phyloP scores from a whole-genome alignment of 164 flowering plant species.

The Chimonanthus praecox region DNA sequence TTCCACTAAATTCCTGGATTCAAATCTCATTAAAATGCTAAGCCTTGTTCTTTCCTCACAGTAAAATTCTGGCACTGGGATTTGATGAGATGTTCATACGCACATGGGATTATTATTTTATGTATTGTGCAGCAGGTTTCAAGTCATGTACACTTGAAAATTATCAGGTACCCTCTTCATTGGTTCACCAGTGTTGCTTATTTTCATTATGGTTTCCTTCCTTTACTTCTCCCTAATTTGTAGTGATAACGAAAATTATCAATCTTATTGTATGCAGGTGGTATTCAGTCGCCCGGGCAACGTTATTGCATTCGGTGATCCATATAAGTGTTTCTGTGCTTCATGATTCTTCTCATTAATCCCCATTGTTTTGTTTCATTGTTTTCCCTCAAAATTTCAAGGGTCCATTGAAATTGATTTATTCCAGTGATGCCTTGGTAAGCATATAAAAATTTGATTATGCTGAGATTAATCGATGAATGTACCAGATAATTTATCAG shows the following conservation, averaged over 20 bases:
- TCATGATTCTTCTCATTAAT: slow-evolving; percentile 7
- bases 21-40: not conserved
- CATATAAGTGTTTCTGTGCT: slow-evolving; percentile 39
- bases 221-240: not conserved
- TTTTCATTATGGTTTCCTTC: not conserved
- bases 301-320: slow-evolving; percentile 38
- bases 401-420: not conserved
- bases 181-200: not conserved
- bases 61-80: slow-evolving; percentile 60
- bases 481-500: not conserved
- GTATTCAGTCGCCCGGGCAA: slow-evolving; percentile 86
- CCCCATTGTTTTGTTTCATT: too few species aligned
- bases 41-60: slow-evolving; percentile 16
- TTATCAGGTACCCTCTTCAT: slow-evolving; percentile 59
- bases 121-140: slow-evolving; percentile 89
- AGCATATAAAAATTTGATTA: not conserved
- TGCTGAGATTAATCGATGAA: not conserved
- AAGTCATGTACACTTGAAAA: slow-evolving; percentile 63
- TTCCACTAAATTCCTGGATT: not conserved
- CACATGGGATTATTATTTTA: slow-evolving; percentile 91
- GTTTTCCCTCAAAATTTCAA: slow-evolving; percentile 1
- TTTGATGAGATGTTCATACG: slow-evolving; percentile 83
- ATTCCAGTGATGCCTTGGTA: not conserved
- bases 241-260: not conserved
- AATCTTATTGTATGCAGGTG: slow-evolving; percentile 32